Evolutionary conservation across 2,329 filamentous ascomycete species (phyloP), one percentile per base, ranked within the genome.

Genomic region (Ophiostoma populinum): DNA sequence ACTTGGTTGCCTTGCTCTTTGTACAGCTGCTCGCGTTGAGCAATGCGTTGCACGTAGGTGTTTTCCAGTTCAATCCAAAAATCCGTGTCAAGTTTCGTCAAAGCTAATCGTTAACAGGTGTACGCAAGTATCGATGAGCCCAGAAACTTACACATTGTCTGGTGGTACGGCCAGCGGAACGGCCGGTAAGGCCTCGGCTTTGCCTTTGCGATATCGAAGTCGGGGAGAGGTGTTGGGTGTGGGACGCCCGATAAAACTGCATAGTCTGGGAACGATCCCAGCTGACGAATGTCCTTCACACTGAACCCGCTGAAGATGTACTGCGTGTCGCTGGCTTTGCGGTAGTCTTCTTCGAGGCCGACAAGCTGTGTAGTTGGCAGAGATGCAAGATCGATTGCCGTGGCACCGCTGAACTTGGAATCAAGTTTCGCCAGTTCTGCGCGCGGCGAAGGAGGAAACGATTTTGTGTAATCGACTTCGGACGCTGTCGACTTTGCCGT

Each of bases 1-100:
- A 92, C 71, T 4, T 59, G 55, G 8, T 62, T 61, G 2, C 77
- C 72, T 43, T 87, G 62, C 39, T 74, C 57, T 9, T 56, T 57
- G 47, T 74, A 78, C 0, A 92, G 62, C 0, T 55, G 58, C 47
- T 73, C 66, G 13, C 83, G 76, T 49, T 86, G 71, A 5, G 63
- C 61, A 43, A 92, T 75, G 16, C 77, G 70, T 1, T 62, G 47
- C 30, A 55, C 57, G 50, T 92, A 92, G 3, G 70, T 79, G 33
- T 61, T 75, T 45, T 90, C 81, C 2, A 92, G 63, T 54, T 92
- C 83, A n/a, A 92, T 60, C 83, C 83, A 92, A 70, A 77, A 92
- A 49, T 92, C 75, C 0, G 73, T 59, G 42, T 92, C 80, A 52
- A 90, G 58, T 45, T 82, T 92, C 28, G 68, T 75, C 7, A 87